Conservation (phyloP, 495 filamentous ascomycete species). For the Xylaria scruposa region DNA sequence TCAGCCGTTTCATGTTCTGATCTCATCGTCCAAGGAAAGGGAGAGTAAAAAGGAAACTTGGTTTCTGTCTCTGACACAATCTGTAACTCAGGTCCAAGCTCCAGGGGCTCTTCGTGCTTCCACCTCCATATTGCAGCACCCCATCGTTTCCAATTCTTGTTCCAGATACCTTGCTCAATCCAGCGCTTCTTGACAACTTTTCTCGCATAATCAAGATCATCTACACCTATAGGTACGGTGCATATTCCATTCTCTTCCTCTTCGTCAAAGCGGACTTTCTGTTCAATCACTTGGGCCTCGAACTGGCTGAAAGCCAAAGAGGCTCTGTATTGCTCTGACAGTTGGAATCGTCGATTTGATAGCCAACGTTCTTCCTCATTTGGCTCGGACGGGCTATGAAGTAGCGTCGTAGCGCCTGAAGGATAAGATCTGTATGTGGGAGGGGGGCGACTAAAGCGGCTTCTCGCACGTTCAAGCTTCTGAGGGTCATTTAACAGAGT, state of each 20-base stretch:
- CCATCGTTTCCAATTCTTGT: conserved; percentile 6
- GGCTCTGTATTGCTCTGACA: neutral
- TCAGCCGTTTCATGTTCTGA: neutral
- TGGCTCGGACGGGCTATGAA: neutral
- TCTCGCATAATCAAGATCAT: neutral
- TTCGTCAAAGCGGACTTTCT: too few relatives aligned
- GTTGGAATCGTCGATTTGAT: neutral
- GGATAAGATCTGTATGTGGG: neutral
- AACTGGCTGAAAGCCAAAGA: neutral
- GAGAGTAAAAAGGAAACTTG: neutral
- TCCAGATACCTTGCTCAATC: conserved; percentile 43
- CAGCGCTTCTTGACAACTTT: conserved; percentile 33
- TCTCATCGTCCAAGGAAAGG: neutral
- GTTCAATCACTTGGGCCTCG: neutral
- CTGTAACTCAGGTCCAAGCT: neutral
- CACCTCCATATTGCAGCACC: neutral
- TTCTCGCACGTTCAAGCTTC: neutral
- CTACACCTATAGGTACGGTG: too few relatives aligned
- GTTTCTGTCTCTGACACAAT: neutral
- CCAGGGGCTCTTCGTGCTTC: conserved; percentile 27
- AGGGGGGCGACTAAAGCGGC: neutral
- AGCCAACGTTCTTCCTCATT: neutral
- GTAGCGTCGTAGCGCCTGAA: neutral
- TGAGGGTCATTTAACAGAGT: neutral
- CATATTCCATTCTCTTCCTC: neutral